Evolutionary conservation across 2,329 filamentous ascomycete species (phyloP).

Genomic region (Alternaria brassicicola): DNA sequence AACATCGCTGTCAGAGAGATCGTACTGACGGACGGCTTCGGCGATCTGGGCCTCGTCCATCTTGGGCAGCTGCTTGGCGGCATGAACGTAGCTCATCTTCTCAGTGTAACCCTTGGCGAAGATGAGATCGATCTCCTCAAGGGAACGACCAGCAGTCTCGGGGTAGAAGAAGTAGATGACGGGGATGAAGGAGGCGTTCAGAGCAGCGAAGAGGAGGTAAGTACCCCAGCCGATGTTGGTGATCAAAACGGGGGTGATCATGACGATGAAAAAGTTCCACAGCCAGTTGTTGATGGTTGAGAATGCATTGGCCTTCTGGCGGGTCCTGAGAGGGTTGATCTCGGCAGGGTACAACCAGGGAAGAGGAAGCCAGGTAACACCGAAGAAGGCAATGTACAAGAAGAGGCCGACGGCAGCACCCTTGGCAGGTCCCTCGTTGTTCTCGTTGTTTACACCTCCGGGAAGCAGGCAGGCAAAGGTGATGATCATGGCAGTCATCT

Average conservation of each 20-base stretch:
- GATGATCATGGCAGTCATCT: slow-evolving; percentile 56
- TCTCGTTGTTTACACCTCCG: slow-evolving; percentile 3
- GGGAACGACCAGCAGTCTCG: slow-evolving; percentile 57
- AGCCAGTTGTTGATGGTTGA: slow-evolving; percentile 63
- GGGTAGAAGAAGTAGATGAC: slow-evolving; percentile 63
- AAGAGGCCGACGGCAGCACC: slow-evolving; percentile 67
- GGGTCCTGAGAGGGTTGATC: slow-evolving; percentile 61
- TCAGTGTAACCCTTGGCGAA: slow-evolving; percentile 51
- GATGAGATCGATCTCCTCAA: slow-evolving; percentile 61
- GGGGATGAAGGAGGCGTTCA: slow-evolving; percentile 60
- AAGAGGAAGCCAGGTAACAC: slow-evolving; percentile 68
- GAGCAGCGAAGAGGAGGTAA: slow-evolving; percentile 58
- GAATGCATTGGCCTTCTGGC: slow-evolving; percentile 62
- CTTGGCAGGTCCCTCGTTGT: slow-evolving; percentile 48
- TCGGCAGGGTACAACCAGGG: slow-evolving; percentile 64
- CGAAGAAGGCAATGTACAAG: slow-evolving; percentile 72
- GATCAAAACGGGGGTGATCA: slow-evolving; percentile 52
- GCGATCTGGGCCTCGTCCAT: slow-evolving; percentile 45
- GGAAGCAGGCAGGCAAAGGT: slow-evolving; percentile 52
- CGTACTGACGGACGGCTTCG: slow-evolving; percentile 42
- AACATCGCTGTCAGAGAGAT: slow-evolving; percentile 40
- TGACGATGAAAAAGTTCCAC: slow-evolving; percentile 56
- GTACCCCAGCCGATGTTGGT: slow-evolving; percentile 49
- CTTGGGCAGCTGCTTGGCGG: slow-evolving; percentile 45
- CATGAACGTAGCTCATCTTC: slow-evolving; percentile 47